phyloP scores from a whole-genome alignment of 2,329 filamentous ascomycete genomes.

The Pseudogymnoascus sp. region DNA sequence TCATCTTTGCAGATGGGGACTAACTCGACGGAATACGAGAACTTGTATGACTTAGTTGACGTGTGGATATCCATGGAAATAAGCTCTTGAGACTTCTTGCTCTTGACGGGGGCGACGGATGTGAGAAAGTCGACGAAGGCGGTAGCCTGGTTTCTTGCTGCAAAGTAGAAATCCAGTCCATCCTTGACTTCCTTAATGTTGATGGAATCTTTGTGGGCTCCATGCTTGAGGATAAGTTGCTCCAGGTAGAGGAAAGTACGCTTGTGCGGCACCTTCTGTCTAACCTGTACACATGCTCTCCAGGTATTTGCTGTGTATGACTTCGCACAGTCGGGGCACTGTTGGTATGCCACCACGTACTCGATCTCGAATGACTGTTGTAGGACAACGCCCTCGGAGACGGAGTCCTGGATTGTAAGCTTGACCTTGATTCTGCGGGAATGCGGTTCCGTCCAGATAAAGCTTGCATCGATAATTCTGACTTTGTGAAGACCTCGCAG shows the following conservation, averaged over 20 bases:
- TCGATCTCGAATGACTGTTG: slow-evolving; percentile 95
- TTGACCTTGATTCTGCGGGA: slow-evolving; percentile 88
- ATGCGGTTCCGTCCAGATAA: slow-evolving; percentile 98
- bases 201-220: slow-evolving; percentile 83
- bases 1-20: slow-evolving; percentile 97
- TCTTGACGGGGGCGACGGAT: slow-evolving; percentile 68
- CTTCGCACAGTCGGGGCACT: slow-evolving; percentile 92
- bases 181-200: slow-evolving; percentile 98
- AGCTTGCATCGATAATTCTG: slow-evolving; percentile 88
- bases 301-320: slow-evolving; percentile 95
- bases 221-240: slow-evolving; percentile 91
- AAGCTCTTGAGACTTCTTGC: slow-evolving; percentile 83
- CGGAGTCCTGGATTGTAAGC: slow-evolving; percentile 76
- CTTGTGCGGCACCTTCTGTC: slow-evolving; percentile 96
- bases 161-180: slow-evolving; percentile 93
- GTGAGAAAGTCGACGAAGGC: slow-evolving; percentile 86
- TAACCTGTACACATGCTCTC: slow-evolving; percentile 86
- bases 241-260: slow-evolving; percentile 76
- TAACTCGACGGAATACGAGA: slow-evolving; percentile 80
- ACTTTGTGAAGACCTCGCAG: slow-evolving; percentile 80
- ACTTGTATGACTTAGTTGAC: slow-evolving; percentile 86
- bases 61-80: slow-evolving; percentile 93
- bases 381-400: slow-evolving; percentile 58
- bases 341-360: slow-evolving; percentile 82
- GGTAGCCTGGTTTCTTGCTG: slow-evolving; percentile 81